These are phyloP conservation scores for Penicillium sp. DNA, from an alignment of 2,329 filamentous ascomycete species.

Conservation along the genomic window DNA sequence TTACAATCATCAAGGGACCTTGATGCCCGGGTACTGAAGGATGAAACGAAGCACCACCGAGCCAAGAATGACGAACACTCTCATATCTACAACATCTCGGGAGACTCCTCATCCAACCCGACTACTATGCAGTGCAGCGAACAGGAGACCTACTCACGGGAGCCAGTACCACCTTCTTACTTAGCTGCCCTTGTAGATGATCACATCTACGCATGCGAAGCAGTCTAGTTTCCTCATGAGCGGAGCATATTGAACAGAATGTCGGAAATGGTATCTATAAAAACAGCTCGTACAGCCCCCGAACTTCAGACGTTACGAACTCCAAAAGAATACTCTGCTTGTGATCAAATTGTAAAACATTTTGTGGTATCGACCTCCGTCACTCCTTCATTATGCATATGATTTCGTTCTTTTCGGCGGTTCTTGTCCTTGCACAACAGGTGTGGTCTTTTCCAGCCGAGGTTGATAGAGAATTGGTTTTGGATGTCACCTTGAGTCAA, in stretches of 20 bases:
- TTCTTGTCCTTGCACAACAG: slow-evolving; percentile 23
- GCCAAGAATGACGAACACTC: background rate
- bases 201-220: background rate
- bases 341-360: background rate
- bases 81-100: background rate
- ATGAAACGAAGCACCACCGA: background rate
- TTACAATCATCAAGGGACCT: background rate
- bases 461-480: slow-evolving; percentile 11
- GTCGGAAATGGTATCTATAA: background rate
- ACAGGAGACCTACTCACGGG: background rate
- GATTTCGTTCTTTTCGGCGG: slow-evolving; percentile 17
- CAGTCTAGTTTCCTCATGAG: background rate
- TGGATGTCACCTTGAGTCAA: slow-evolving; percentile 35
- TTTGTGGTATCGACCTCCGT: background rate
- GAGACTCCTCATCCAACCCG: background rate
- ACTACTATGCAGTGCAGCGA: background rate
- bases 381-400: slow-evolving; percentile 21
- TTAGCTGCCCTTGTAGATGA: background rate
- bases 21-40: background rate
- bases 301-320: background rate
- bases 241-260: background rate
- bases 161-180: background rate
- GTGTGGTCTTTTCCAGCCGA: slow-evolving; percentile 23
- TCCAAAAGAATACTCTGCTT: background rate
- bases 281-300: background rate